phyloP scores from a whole-genome alignment of 805 yeast species.

The Candida glaebosa region DNA sequence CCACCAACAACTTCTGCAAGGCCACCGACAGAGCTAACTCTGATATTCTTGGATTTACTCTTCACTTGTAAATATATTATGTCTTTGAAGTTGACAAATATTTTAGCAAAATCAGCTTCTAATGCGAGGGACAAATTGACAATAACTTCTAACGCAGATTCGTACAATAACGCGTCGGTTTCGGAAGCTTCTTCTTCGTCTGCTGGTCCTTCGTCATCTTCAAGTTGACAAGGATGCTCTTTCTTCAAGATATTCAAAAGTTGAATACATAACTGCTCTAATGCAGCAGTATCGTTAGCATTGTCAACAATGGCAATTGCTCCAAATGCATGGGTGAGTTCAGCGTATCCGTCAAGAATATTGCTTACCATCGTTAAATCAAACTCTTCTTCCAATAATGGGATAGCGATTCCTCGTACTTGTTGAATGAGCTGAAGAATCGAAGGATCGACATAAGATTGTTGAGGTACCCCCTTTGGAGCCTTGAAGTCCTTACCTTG shows the following conservation, averaged over 20 bases:
- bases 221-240: conserved; percentile 79
- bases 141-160: conserved; percentile 81
- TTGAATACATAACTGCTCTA: conserved; percentile 69
- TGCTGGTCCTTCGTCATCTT: conserved; percentile 64
- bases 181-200: conserved; percentile 49
- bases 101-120: conserved; percentile 70
- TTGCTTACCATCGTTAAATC: conserved; percentile 80
- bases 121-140: conserved; percentile 73
- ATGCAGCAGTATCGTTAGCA: conserved; percentile 46
- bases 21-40: conserved; percentile 84
- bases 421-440: conserved; percentile 57
- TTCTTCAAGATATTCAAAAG: conserved; percentile 72
- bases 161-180: conserved; percentile 66
- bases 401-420: conserved; percentile 65
- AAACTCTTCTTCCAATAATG: conserved; percentile 69
- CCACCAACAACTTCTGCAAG: conserved; percentile 85
- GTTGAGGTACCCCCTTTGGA: conserved; percentile 63
- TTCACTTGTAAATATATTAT: conserved; percentile 53
- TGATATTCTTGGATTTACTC: conserved; percentile 63
- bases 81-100: conserved; percentile 71
- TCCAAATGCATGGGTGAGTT: conserved; percentile 68
- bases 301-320: conserved; percentile 64
- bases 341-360: conserved; percentile 70
- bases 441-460: conserved; percentile 55
- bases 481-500: conserved; percentile 46